phyloP scores from a whole-genome alignment of 306 rosid species.

The Trifolium dubium region DNA sequence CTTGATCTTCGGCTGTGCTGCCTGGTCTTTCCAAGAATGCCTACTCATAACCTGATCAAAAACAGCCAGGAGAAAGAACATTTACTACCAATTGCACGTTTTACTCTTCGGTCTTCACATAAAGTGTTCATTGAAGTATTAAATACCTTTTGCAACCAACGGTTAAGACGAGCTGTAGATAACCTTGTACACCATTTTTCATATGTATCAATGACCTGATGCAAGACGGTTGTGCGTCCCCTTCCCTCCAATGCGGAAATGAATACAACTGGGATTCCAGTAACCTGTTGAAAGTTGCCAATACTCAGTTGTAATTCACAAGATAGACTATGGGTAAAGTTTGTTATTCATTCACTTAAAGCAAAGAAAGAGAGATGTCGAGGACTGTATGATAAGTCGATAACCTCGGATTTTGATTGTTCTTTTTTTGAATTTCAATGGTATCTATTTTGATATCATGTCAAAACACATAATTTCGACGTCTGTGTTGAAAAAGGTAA shows the following conservation, averaged over 20 bases:
- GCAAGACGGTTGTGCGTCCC: conserved; percentile 72
- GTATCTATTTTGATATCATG: conserved; percentile 12
- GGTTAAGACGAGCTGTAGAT: conserved; percentile 88
- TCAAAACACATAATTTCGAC: conserved; percentile 23
- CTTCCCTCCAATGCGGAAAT: conserved; percentile 89
- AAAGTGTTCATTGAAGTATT: conserved; percentile 27
- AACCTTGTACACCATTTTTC: conserved; percentile 89
- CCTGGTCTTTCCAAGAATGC: conserved; percentile 98
- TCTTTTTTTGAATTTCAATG: conserved; percentile 27
- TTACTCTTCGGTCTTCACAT: conserved; percentile 13
- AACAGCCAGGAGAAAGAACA: conserved; percentile 8
- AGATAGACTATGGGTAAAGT: conserved; percentile 10
- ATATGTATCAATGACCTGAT: conserved; percentile 71
- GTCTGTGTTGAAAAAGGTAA: conserved; percentile 9
- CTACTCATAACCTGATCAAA: conserved; percentile 87
- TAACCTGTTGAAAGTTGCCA: conserved; percentile 60
- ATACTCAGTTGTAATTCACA: conserved; percentile 30
- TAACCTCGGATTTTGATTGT: conserved; percentile 3
- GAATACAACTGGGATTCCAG: conserved; percentile 91
- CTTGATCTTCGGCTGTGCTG: conserved; percentile 85
- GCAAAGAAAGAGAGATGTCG: conserved; percentile 24
- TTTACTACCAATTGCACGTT: conserved; percentile 27
- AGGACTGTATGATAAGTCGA: conserved; percentile 14
- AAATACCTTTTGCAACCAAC: conserved; percentile 90
- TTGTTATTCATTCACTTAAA: conserved; percentile 17